phyloP scores from a whole-genome alignment of 345 rosid genomes.

The Draba incana region DNA sequence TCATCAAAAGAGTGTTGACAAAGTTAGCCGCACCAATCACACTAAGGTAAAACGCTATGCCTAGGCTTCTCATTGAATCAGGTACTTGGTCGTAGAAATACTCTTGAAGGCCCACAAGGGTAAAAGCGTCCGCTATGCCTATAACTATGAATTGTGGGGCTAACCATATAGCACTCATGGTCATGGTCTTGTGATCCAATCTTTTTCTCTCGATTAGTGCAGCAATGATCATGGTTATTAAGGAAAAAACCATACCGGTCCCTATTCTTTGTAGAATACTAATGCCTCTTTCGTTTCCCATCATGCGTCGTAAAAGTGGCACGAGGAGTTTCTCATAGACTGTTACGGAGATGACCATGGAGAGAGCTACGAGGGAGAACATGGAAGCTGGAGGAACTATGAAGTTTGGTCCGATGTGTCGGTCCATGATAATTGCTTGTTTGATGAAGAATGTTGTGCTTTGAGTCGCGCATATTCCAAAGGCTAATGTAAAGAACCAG shows the following conservation, averaged over 20 bases:
- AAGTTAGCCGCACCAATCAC: slow-evolving; percentile 71
- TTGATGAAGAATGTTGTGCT: slow-evolving; percentile 88
- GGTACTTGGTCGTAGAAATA: slow-evolving; percentile 74
- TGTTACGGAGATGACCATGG: slow-evolving; percentile 47
- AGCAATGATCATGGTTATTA: slow-evolving; percentile 47
- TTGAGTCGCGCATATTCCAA: slow-evolving; percentile 79
- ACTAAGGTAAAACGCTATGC: slow-evolving; percentile 62
- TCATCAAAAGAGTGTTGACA: slow-evolving; percentile 71
- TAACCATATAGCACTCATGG: slow-evolving; percentile 52
- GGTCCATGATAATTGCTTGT: slow-evolving; percentile 63
- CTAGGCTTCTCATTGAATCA: slow-evolving; percentile 67
- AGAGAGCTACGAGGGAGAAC: slow-evolving; percentile 45
- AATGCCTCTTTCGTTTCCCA: slow-evolving; percentile 55
- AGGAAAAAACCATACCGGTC: slow-evolving; percentile 51
- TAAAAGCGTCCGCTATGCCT: slow-evolving; percentile 61
- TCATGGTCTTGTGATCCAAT: slow-evolving; percentile 29
- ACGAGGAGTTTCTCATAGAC: slow-evolving; percentile 54
- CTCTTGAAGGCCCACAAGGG: slow-evolving; percentile 67
- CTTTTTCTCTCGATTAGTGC: slow-evolving; percentile 55
- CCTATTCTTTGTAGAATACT: slow-evolving; percentile 56
- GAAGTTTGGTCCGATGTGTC: slow-evolving; percentile 45
- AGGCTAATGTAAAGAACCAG: slow-evolving; percentile 77
- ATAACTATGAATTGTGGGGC: slow-evolving; percentile 53
- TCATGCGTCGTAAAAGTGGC: slow-evolving; percentile 44
- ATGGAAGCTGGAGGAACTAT: slow-evolving; percentile 53